These are phyloP conservation scores for Fusarium phyllophilum DNA, from an alignment of 2,329 filamentous ascomycete species.

Conservation along the genomic window DNA sequence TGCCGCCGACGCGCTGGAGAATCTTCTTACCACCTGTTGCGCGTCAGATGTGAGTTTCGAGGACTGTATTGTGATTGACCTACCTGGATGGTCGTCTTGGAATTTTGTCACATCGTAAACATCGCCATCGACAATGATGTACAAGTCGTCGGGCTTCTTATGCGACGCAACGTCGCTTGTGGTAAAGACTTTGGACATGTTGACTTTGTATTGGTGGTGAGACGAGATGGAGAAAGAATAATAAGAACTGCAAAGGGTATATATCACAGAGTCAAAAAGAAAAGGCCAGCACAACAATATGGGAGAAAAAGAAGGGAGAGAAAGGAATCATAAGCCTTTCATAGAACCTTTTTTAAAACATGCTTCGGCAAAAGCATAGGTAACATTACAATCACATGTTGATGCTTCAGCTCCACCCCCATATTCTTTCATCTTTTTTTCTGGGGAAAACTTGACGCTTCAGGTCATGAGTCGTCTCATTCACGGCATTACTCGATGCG, in stretches of 20 bases:
- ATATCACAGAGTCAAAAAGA: conserved; percentile 1
- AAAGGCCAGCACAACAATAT: conserved; percentile 3
- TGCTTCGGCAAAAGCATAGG: conserved; percentile 38
- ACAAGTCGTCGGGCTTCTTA: conserved; percentile 87
- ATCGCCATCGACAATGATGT: conserved; percentile 92
- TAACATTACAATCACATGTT: conserved; percentile 41
- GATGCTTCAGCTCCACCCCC: conserved; percentile 23
- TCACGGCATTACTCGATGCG: conserved; percentile 30
- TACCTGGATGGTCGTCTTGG: conserved; percentile 85
- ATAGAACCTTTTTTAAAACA: conserved; percentile 30
- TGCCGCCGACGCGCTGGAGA: conserved; percentile 70
- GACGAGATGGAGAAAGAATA: conserved; percentile 4
- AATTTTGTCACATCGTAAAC: conserved; percentile 95
- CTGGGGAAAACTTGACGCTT: conserved; percentile 13
- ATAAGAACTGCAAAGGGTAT: background rate
- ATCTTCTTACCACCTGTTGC: conserved; percentile 70
- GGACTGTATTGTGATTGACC: conserved; percentile 39
- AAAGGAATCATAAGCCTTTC: background rate
- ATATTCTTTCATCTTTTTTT: conserved; percentile 8
- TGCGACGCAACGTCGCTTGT: conserved; percentile 88
- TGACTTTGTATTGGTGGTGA: conserved; percentile 4
- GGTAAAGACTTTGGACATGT: conserved; percentile 90
- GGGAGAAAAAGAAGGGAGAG: background rate
- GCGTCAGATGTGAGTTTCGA: conserved; percentile 19
- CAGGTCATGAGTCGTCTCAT: conserved; percentile 35